A percentile compares a stretch with the other conserved stretches of the same genome.
Conservation (phyloP, 2,329 filamentous ascomycete species). For the Colletotrichum sp. region DNA sequence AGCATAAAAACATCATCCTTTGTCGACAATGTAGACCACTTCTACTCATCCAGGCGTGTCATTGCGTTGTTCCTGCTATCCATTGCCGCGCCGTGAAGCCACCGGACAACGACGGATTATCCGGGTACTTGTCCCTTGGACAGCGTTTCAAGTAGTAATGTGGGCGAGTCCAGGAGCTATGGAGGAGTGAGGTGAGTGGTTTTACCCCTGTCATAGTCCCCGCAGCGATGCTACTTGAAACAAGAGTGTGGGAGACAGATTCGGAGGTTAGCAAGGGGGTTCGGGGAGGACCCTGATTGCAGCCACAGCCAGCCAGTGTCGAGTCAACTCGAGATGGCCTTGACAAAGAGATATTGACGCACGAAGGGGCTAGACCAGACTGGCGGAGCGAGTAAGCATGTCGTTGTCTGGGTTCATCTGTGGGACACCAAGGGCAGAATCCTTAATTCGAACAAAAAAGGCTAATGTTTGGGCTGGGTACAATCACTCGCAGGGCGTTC, state of each 20-base stretch:
- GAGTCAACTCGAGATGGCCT: background rate
- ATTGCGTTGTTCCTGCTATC: background rate
- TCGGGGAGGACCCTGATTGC: background rate
- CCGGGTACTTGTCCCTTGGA: background rate
- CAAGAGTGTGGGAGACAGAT: background rate
- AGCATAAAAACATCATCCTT: background rate
- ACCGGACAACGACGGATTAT: background rate
- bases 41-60: background rate
- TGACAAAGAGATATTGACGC: background rate
- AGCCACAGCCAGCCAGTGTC: background rate
- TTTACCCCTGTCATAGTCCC: background rate
- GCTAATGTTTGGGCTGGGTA: background rate
- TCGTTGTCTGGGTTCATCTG: background rate
- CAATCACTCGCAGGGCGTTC: background rate
- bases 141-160: background rate
- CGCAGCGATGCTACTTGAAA: background rate
- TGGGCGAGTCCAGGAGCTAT: background rate
- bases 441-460: background rate
- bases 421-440: background rate
- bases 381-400: background rate
- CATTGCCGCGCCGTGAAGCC: background rate
- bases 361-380: background rate
- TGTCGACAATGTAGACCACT: background rate
- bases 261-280: background rate
- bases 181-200: background rate